These are phyloP conservation scores for Phytophthora fragariaefolia DNA, from an alignment of 352 stramenopile species.

Conservation along the genomic window DNA sequence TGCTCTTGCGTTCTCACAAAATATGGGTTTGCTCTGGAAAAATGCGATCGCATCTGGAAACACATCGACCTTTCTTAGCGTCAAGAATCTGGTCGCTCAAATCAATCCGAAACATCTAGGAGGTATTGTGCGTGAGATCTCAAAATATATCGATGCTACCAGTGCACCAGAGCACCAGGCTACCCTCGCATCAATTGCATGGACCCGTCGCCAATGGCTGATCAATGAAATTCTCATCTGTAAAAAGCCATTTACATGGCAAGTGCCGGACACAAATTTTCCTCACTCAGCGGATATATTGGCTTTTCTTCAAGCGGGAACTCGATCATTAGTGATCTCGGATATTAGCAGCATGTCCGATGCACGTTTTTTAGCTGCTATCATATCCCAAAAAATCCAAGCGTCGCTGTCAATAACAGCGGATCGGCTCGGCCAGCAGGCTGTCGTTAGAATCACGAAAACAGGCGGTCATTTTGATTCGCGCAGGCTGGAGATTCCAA, in stretches of 20 bases:
- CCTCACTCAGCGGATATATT: neutral
- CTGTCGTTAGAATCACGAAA: conserved; percentile 16
- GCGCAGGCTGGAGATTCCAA: conserved; percentile 2
- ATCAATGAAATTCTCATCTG: conserved; percentile 16
- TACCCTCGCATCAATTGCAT: conserved; percentile 4
- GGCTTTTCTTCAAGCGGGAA: conserved; percentile 9
- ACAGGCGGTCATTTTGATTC: conserved; percentile 19
- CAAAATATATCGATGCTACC: conserved; percentile 2
- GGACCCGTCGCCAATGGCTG: conserved; percentile 21
- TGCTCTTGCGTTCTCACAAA: neutral
- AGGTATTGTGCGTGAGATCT: conserved; percentile 8
- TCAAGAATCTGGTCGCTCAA: conserved; percentile 10
- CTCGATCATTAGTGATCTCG: neutral
- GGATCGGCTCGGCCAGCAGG: neutral
- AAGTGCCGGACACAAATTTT: conserved; percentile 13
- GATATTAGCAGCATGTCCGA: conserved; percentile 8
- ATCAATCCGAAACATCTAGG: conserved; percentile 10
- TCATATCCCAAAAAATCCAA: conserved; percentile 10
- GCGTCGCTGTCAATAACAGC: conserved; percentile 15
- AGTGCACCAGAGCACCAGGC: conserved; percentile 5
- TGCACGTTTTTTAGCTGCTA: neutral
- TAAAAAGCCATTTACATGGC: conserved; percentile 23
- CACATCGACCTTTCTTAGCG: neutral
- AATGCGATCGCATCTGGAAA: neutral
- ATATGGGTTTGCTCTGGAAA: conserved; percentile 18